A percentile compares a stretch with the other conserved stretches of the same genome.
phyloP scores from a whole-genome alignment of 2,329 filamentous ascomycete genomes.

The Colletotrichum sp. region DNA sequence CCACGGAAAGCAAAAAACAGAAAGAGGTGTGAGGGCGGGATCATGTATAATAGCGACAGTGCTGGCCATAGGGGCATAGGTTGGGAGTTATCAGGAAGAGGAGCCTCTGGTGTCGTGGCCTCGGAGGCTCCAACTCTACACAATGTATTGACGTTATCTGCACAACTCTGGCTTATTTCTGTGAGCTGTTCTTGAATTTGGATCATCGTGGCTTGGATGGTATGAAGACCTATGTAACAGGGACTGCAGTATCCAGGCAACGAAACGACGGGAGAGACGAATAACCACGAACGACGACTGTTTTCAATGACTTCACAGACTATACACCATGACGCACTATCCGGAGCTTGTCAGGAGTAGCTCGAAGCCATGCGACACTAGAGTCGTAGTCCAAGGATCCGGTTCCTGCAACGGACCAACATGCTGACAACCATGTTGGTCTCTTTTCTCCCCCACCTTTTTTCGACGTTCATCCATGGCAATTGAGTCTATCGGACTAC shows the following conservation, averaged over 20 bases:
- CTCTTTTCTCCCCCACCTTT: neutral
- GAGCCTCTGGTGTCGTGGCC: neutral
- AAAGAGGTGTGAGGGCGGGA: neutral
- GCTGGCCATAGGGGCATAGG: conserved; percentile 1
- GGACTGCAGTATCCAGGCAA: neutral
- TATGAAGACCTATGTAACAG: neutral
- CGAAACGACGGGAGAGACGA: neutral
- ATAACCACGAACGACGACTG: neutral
- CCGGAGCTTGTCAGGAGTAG: neutral
- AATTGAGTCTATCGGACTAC: neutral
- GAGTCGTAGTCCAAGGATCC: neutral
- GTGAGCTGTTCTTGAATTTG: neutral
- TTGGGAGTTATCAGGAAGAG: conserved; percentile 11
- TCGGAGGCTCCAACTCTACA: neutral
- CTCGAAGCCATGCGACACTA: neutral
- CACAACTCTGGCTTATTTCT: neutral
- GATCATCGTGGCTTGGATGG: accelerated
- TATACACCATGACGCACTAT: neutral
- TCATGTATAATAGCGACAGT: conserved; percentile 3
- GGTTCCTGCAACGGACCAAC: neutral
- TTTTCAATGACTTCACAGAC: neutral
- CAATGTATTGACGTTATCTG: neutral
- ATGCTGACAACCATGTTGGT: neutral
- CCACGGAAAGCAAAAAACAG: neutral
- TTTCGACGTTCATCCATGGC: neutral